Percentiles rank a stretch among this genome's conserved stretches.
Evolutionary conservation across 306 rosid species (phyloP).

Genomic region (cucumber (Cucumis sativus)): Cucumber_9930_V3 NC_026660.2:5576001-5576500

Average conservation of each 20-base stretch:
- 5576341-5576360: slow-evolving; percentile 37
- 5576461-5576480: slow-evolving; percentile 34
- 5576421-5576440: slow-evolving; percentile 34
- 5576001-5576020: slow-evolving; percentile 88
- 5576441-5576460: slow-evolving; percentile 56
- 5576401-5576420: slow-evolving; percentile 40
- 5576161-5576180: slow-evolving; percentile 64
- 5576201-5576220: slow-evolving; percentile 76
- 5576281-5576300: slow-evolving; percentile 75
- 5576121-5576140: slow-evolving; percentile 84
- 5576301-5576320: slow-evolving; percentile 39
- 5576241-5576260: slow-evolving; percentile 46
- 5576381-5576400: slow-evolving; percentile 33
- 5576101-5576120: slow-evolving; percentile 73
- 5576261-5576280: slow-evolving; percentile 55
- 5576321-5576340: slow-evolving; percentile 36
- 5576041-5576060: slow-evolving; percentile 59
- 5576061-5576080: slow-evolving; percentile 30
- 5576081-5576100: slow-evolving; percentile 37
- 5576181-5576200: slow-evolving; percentile 54
- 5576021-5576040: slow-evolving; percentile 87
- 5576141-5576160: slow-evolving; percentile 87
- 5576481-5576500: slow-evolving; percentile 43
- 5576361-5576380: slow-evolving; percentile 33
- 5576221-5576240: slow-evolving; percentile 75